Base-by-base conservation (phyloP, 2,329 filamentous ascomycete genomes). In the Alternaria arbusti region DNA sequence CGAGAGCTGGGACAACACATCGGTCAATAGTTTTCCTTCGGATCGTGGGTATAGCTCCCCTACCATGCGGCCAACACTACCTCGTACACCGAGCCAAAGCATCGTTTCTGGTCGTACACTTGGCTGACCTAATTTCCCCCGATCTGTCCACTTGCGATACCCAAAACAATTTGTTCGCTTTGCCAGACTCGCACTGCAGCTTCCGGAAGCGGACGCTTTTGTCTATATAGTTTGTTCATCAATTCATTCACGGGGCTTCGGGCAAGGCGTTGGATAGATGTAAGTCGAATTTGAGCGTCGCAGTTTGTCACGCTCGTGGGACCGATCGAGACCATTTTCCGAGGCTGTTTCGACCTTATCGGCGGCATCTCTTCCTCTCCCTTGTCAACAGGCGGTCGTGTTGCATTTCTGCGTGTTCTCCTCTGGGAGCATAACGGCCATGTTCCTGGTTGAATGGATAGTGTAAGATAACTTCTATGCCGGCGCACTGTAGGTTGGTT, bases 1-100 rank as follows among this genome's bases (percentile, higher is more conserved):
- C 73, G 92, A 96, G 78, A 85, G 80, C 32, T 87, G 86, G 83
- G 83, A 85, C 54, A 65, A 70, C 12, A 71, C 73, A 13, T 70
- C 74, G 1, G 72, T 78, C 46, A 70, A 68, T 9, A 74, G 71
- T 56, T 78, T 78, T 50, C 71, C 76, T 23, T 75, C 74, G 4
- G 74, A 78, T 25, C 71, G 70, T 32, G 73, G 70, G 12, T 78
- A 74, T 54, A 73, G 63, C 54, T 77, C 78, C 45, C 72, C 78
- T 43, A 69, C 70, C 45, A 73, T 79, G 23, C 69, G 71, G 59
- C 78, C 78, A 17, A 71, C 68, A 22, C 51, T 76, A 50, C 70
- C 75, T 20, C 72, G 78, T 26, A 78, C 76, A 40, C 73, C 78
- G 9, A 80, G 79, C 59, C 79, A 80, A 66, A 73, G 78, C n/a